These are phyloP conservation scores for Cladorrhinum samala DNA, from an alignment of 495 filamentous ascomycete genomes.

Conservation along the genomic window DNA sequence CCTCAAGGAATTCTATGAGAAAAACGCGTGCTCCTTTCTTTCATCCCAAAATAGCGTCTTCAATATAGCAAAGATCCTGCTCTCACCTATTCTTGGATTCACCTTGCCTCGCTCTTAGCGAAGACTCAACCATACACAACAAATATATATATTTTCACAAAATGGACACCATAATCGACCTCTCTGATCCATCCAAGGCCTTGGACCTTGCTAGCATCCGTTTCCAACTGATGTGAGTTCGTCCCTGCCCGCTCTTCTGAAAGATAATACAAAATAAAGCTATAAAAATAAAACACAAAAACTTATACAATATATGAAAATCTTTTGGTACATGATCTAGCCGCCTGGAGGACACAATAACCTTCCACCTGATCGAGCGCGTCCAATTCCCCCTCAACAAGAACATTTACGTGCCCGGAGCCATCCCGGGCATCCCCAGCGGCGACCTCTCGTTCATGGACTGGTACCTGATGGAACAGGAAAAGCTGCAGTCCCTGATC, in stretches of 20 bases:
- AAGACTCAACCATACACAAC: not conserved
- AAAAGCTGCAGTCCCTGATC: slow-evolving; percentile 85
- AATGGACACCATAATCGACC: slow-evolving; percentile 90
- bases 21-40: no score
- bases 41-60: no score
- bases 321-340: slow-evolving; percentile 42
- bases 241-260: no score
- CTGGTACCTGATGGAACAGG: slow-evolving; percentile 86
- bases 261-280: no score
- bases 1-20: no score
- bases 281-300: no score
- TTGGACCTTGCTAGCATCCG: slow-evolving; percentile 89
- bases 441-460: slow-evolving; percentile 74
- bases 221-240: slow-evolving; percentile 82
- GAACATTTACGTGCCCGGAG: slow-evolving; percentile 77
- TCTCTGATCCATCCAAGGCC: slow-evolving; percentile 74
- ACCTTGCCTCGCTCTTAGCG: not conserved
- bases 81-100: not conserved
- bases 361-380: slow-evolving; percentile 95
- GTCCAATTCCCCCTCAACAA: slow-evolving; percentile 93
- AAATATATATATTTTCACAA: slow-evolving; percentile 8
- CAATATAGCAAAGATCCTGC: no score
- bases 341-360: slow-evolving; percentile 96
- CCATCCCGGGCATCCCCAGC: slow-evolving; percentile 73
- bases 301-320: no score